Evolutionary conservation across 164 flowering plant species (phyloP), one percentile per base, ranked within the genome.

Genomic region (Umbellularia californica): DNA sequence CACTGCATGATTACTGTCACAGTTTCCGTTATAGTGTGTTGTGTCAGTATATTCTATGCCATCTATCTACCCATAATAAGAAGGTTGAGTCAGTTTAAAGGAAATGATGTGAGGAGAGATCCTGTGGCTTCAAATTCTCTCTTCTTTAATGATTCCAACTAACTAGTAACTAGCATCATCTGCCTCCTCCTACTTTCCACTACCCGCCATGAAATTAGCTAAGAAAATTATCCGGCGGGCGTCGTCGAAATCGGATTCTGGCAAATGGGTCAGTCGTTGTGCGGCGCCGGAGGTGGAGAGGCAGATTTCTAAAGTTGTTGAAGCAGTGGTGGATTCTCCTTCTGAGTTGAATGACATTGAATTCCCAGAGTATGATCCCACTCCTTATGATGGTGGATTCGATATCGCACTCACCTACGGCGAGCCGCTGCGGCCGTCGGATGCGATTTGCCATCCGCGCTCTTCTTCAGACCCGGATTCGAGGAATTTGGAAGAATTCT

Each of bases 311-410:
- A 14, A 15, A 15, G 33, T 28, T 15, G 67, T 13, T 23, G 28
- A 64, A 24, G 67, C 28, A 25, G 27, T 23, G 27, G 28, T 11
- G 14, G 74, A 52, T 52, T 52, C 58, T 52, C 58, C 33, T 12
- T 23, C 65, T 3, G 85, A 82, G 5, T 81, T 79, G 63, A 71
- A 78, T n/a, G 85, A 70, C 35, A 75, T 82, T 10, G 86, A 83
- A 1, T 87, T 82, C 55, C 81, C 78, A 2, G 92, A 90, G n/a
- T 90, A 87, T 65, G 89, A 94, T 79, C 90, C 92, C 9, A 89
- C 92, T 7, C 96, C 97, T 50, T 94, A 89, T 70, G 85, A 68
- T 30, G 97, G 98, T 70, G 98, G 98, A 5, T 94, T 82, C 70
- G 90, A 94, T 78, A 68, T 69, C 3, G 70, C 75, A 68, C 62